Evolutionary conservation across 2,329 filamentous ascomycete genomes (phyloP).

Genomic region (Epichloe hybrida): DNA sequence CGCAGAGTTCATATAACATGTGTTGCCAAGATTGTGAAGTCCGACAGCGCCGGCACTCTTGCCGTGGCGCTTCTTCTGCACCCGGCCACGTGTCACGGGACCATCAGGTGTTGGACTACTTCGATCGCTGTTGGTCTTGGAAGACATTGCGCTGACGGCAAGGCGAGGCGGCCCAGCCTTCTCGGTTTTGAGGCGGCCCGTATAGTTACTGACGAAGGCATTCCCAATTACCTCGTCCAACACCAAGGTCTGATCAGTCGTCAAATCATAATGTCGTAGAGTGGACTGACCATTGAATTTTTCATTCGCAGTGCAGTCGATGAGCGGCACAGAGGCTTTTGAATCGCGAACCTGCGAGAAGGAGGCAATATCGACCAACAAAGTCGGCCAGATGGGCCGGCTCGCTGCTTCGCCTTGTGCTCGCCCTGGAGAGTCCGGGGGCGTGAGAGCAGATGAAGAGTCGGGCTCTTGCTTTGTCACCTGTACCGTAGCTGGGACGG

Average conservation of each 20-base stretch:
- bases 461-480: conserved; percentile 20
- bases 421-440: conserved; percentile 26
- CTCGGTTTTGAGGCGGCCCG: conserved; percentile 19
- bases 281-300: conserved; percentile 67
- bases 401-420: conserved; percentile 11
- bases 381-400: conserved; percentile 24
- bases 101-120: conserved; percentile 52
- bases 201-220: conserved; percentile 41
- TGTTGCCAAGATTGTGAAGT: conserved; percentile 84
- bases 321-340: conserved; percentile 12
- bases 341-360: conserved; percentile 32
- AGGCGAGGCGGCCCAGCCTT: conserved; percentile 23
- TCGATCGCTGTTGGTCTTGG: conserved; percentile 39
- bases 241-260: conserved; percentile 63
- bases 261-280: conserved; percentile 52
- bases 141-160: conserved; percentile 14
- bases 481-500: conserved; percentile 35
- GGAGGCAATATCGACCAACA: conserved; percentile 34
- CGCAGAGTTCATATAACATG: conserved; percentile 98
- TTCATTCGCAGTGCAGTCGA: conserved; percentile 56
- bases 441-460: conserved; percentile 23
- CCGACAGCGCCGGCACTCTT: conserved; percentile 66
- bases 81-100: conserved; percentile 56
- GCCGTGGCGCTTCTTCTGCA: conserved; percentile 55
- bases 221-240: conserved; percentile 64